phyloP scores from a whole-genome alignment of 1,139 yeast genomes.

The Suhomyces taliae region DNA sequence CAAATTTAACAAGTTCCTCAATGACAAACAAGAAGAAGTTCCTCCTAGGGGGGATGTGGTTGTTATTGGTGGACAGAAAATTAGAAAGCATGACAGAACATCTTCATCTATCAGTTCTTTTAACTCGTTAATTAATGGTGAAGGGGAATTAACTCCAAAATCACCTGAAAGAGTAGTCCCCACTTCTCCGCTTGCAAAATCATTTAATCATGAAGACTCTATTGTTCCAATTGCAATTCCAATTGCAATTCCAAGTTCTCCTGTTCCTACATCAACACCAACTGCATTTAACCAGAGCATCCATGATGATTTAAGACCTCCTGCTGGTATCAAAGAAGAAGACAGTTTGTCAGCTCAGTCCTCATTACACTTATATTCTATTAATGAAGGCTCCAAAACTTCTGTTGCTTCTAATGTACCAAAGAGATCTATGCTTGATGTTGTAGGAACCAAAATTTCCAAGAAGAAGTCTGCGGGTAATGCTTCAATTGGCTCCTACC shows the following conservation, averaged over 20 bases:
- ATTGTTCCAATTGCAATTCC: background rate
- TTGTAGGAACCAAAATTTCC: slow-evolving; percentile 5
- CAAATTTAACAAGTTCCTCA: slow-evolving; percentile 24
- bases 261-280: slow-evolving; percentile 9
- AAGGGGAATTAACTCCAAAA: slow-evolving; percentile 1
- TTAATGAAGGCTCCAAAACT: slow-evolving; percentile 9
- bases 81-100: slow-evolving; percentile 24
- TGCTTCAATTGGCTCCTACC: slow-evolving; percentile 8
- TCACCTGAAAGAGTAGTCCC: slow-evolving; percentile 5
- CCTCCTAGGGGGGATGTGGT: slow-evolving; percentile 41
- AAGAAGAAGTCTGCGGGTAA: background rate
- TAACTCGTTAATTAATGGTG: slow-evolving; percentile 17
- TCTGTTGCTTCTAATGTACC: slow-evolving; percentile 1
- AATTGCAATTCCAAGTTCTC: background rate
- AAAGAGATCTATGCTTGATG: slow-evolving; percentile 20
- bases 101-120: slow-evolving; percentile 29
- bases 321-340: slow-evolving; percentile 1
- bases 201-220: background rate
- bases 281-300: slow-evolving; percentile 4
- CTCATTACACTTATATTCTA: slow-evolving; percentile 10
- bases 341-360: slow-evolving; percentile 8
- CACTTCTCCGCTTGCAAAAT: slow-evolving; percentile 2
- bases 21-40: slow-evolving; percentile 31
- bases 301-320: slow-evolving; percentile 4
- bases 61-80: slow-evolving; percentile 20